Evolutionary conservation across 192 early-diverging fungal genomes (phyloP), one percentile per base, ranked within the genome.

Genomic region (Helicostylum pulchrum): DNA sequence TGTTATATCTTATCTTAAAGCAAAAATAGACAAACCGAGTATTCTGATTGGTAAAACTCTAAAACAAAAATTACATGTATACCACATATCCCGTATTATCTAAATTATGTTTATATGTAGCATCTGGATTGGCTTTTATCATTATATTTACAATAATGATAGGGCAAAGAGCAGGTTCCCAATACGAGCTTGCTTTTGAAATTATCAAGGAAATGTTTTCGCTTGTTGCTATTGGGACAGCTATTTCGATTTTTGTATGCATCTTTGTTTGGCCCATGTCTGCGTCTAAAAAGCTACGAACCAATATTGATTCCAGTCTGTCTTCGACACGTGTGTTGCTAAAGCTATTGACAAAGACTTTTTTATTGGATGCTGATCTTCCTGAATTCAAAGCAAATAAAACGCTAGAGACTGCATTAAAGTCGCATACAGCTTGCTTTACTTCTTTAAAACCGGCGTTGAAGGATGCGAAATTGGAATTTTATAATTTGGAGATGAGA

Each of bases 271-370:
- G 80, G 80, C 81, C 81, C 0, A 69, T 72, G 39, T 77, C 75
- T 39, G 81, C 81, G 3, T 73, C 73, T 19, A 73, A 78, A 49
- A 79, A 75, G 52, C 66, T 83, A 21, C 68, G 70, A 83, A 77
- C 44, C 52, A 68, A 31, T 70, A 80, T 44, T 77, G 79, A 57
- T 15, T 61, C 72, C 14, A 81, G 83, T 15, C 23, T 91, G 26
- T 67, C 56, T 11, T 88, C 87, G 10, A 84, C 87, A 58, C 71
- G 83, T 19, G 47, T 76, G 0, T 48, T 89, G 6, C 48, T 89
- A 52, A 82, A 85, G 47, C 73, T 87, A 56, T 67, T 88, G 34
- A 83, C 85, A 45, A 83, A 82, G 64, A 80, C 86, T 0, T 86
- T 90, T 31, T 53, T 86, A 11, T 52, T 86, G 26, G 82, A 84